A percentile compares a stretch with the other conserved stretches of the same genome.
Evolutionary conservation across 2,329 filamentous ascomycete genomes (phyloP).

Genomic region (Microascus cirrosus): DNA sequence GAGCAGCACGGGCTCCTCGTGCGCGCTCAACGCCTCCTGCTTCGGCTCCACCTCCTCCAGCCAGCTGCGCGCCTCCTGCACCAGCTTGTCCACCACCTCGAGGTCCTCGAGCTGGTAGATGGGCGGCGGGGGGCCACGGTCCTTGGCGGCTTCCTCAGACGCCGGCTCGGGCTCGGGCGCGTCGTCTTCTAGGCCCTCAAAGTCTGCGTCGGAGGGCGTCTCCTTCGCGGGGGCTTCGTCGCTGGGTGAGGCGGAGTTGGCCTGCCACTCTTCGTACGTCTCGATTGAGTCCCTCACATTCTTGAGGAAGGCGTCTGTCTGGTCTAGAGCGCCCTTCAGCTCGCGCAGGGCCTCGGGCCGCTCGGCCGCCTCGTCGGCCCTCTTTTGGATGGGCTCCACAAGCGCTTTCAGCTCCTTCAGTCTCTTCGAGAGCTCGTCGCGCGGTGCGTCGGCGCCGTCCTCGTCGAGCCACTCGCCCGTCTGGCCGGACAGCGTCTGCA

Average conservation of each 20-base stretch:
- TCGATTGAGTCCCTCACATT: conserved; percentile 59
- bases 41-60: conserved; percentile 57
- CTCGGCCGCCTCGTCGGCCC: conserved; percentile 59
- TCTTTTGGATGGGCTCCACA: conserved; percentile 64
- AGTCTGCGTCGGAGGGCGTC: conserved; percentile 35
- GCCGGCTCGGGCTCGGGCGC: conserved; percentile 24
- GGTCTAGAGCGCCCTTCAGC: conserved; percentile 60
- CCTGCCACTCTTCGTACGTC: conserved; percentile 53
- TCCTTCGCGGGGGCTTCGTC: conserved; percentile 26
- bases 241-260: conserved; percentile 34
- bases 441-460: conserved; percentile 66
- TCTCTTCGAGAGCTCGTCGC: conserved; percentile 63
- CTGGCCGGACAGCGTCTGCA: conserved; percentile 57
- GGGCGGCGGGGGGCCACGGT: conserved; percentile 46
- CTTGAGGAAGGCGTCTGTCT: conserved; percentile 58
- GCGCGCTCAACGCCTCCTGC: conserved; percentile 58
- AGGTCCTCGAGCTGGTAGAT: conserved; percentile 67
- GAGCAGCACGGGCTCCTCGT: conserved; percentile 65
- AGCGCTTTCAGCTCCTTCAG: conserved; percentile 69
- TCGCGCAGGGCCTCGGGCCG: conserved; percentile 59
- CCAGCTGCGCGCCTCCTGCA: conserved; percentile 59
- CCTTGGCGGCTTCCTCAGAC: conserved; percentile 31
- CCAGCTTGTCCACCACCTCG: conserved; percentile 47
- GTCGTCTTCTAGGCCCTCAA: conserved; percentile 73
- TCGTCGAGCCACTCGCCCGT: conserved; percentile 86